phyloP scores from a whole-genome alignment of 345 rosid species.

The Aurinia saxatilis region DNA sequence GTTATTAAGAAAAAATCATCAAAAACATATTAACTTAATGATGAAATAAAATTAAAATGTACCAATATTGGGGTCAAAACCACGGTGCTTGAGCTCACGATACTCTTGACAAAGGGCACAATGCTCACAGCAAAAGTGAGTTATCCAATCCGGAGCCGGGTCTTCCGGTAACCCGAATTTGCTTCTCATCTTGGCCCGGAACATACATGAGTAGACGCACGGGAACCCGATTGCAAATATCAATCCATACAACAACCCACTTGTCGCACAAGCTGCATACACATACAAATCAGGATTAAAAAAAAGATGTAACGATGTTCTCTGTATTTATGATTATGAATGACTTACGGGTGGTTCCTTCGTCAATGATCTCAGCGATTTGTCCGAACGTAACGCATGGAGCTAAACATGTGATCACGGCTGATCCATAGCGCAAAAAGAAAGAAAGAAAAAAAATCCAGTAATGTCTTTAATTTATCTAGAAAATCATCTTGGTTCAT shows the following conservation, averaged over 20 bases:
- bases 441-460: neutral
- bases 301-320: neutral
- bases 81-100: conserved; percentile 48
- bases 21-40: neutral
- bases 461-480: neutral
- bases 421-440: neutral
- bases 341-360: conserved; percentile 27
- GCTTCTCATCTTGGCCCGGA: conserved; percentile 39
- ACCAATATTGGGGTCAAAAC: conserved; percentile 53
- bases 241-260: conserved; percentile 34
- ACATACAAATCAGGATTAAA: neutral
- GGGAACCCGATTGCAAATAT: conserved; percentile 15
- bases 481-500: neutral
- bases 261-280: conserved; percentile 33
- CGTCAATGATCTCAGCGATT: conserved; percentile 36
- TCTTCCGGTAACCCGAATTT: conserved; percentile 42
- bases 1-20: neutral
- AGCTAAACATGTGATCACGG: conserved; percentile 37
- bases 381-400: conserved; percentile 57
- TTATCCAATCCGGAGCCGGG: conserved; percentile 49
- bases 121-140: conserved; percentile 37
- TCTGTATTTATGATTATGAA: neutral
- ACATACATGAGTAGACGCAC: conserved; percentile 36
- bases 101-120: conserved; percentile 60
- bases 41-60: neutral